Conservation (phyloP, 805 yeast genomes). For the Barnettozyma californica region DNA sequence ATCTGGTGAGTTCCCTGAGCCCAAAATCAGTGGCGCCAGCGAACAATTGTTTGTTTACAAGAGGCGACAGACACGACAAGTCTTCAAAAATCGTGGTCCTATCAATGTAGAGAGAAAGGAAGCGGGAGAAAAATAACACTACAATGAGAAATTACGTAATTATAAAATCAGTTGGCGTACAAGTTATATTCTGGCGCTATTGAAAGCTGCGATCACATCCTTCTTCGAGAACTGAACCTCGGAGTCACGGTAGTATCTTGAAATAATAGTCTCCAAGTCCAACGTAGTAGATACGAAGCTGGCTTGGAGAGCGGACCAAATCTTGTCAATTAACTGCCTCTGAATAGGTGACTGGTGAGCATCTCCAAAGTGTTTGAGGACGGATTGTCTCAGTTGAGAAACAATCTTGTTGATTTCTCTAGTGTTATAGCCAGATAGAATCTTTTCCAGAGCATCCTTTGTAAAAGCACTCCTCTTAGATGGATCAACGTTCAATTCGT, state of each 20-base stretch:
- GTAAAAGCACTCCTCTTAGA: slow-evolving; percentile 61
- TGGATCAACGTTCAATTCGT: slow-evolving; percentile 36
- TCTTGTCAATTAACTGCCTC: slow-evolving; percentile 48
- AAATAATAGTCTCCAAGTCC: slow-evolving; percentile 50
- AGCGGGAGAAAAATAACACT: not conserved
- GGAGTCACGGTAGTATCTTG: slow-evolving; percentile 46
- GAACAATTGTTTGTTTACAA: not conserved
- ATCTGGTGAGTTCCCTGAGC: not conserved
- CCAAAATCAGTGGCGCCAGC: not conserved
- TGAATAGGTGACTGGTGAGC: slow-evolving; percentile 36
- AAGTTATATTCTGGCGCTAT: slow-evolving; percentile 19
- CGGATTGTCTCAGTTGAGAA: slow-evolving; percentile 46
- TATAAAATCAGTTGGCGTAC: not conserved
- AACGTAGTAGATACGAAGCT: slow-evolving; percentile 52
- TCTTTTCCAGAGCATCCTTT: slow-evolving; percentile 49
- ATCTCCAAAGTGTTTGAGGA: slow-evolving; percentile 47
- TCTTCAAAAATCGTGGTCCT: not conserved
- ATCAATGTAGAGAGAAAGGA: too few relatives aligned
- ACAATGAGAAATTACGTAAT: too few relatives aligned
- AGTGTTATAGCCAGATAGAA: slow-evolving; percentile 51
- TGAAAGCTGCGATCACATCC: slow-evolving; percentile 54
- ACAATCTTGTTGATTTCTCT: slow-evolving; percentile 53
- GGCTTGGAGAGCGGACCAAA: slow-evolving; percentile 69
- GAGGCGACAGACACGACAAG: not conserved
- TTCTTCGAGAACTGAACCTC: slow-evolving; percentile 45